phyloP scores from a whole-genome alignment of 2,329 filamentous ascomycete species.

The Fusarium miscanthi region DNA sequence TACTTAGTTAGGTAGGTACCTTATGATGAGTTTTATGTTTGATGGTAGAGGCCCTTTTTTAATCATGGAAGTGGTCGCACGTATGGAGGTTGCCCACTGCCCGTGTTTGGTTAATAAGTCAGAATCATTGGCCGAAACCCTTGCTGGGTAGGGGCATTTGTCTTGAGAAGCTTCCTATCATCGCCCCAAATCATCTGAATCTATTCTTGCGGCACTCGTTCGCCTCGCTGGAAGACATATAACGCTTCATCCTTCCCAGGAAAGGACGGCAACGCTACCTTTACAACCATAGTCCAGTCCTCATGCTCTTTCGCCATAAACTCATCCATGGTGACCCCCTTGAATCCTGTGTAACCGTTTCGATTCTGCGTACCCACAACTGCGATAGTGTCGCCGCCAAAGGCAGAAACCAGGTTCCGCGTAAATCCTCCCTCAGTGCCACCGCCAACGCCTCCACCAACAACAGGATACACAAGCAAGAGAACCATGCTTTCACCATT shows the following conservation, averaged over 20 bases:
- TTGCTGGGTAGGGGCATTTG: not conserved
- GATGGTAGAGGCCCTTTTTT: not conserved
- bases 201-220: slow-evolving; percentile 48
- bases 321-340: slow-evolving; percentile 70
- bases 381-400: slow-evolving; percentile 72
- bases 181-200: not conserved
- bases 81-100: not conserved
- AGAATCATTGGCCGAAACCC: not conserved
- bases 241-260: slow-evolving; percentile 81
- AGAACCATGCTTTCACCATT: slow-evolving; percentile 68
- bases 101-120: not conserved
- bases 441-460: slow-evolving; percentile 71
- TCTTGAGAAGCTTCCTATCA: too few relatives aligned
- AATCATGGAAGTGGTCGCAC: not conserved
- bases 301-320: slow-evolving; percentile 70
- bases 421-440: slow-evolving; percentile 74
- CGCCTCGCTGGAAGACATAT: slow-evolving; percentile 70
- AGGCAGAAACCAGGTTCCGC: slow-evolving; percentile 68
- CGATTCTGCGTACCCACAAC: slow-evolving; percentile 79
- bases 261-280: slow-evolving; percentile 78
- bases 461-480: slow-evolving; percentile 78
- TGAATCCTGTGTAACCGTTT: slow-evolving; percentile 80
- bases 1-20: not conserved
- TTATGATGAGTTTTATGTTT: not conserved
- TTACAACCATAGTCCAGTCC: slow-evolving; percentile 69